phyloP scores from a whole-genome alignment of 805 yeast species.

The Cephaloascus albidus region DNA sequence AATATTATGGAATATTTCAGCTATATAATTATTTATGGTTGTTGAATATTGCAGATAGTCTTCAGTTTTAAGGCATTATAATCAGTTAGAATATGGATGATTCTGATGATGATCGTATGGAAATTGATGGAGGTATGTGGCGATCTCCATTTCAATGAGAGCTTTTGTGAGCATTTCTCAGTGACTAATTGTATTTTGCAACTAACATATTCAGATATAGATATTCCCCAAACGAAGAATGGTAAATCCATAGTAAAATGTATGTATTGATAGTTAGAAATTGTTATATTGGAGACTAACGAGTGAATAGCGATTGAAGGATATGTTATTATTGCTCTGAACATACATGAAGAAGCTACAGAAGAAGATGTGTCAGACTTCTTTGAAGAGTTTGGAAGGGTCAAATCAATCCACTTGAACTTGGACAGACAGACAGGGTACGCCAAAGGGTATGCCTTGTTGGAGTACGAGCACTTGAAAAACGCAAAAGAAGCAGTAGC shows the following conservation, averaged over 20 bases:
- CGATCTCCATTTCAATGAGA: too few relatives aligned
- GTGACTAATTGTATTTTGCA: too few relatives aligned
- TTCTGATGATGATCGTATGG: too few relatives aligned
- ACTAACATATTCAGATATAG: too few relatives aligned
- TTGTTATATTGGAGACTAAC: not conserved
- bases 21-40: too few relatives aligned
- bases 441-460: conserved; percentile 28
- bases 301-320: conserved; percentile 27
- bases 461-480: conserved; percentile 19
- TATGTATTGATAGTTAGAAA: not conserved
- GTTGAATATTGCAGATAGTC: too few relatives aligned
- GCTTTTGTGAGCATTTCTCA: too few relatives aligned
- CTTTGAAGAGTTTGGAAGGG: conserved; percentile 29
- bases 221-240: not conserved
- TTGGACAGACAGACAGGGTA: conserved; percentile 33
- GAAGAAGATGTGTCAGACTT: conserved; percentile 33
- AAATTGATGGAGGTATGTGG: too few relatives aligned
- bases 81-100: too few relatives aligned
- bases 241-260: not conserved
- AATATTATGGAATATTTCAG: too few relatives aligned
- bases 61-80: too few relatives aligned
- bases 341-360: conserved; percentile 33
- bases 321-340: conserved; percentile 27
- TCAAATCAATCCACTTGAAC: conserved; percentile 27
- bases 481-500: conserved; percentile 23